Evolutionary conservation across 2,329 filamentous ascomycete genomes (phyloP).

Genomic region (Phialophora macrospora): DNA sequence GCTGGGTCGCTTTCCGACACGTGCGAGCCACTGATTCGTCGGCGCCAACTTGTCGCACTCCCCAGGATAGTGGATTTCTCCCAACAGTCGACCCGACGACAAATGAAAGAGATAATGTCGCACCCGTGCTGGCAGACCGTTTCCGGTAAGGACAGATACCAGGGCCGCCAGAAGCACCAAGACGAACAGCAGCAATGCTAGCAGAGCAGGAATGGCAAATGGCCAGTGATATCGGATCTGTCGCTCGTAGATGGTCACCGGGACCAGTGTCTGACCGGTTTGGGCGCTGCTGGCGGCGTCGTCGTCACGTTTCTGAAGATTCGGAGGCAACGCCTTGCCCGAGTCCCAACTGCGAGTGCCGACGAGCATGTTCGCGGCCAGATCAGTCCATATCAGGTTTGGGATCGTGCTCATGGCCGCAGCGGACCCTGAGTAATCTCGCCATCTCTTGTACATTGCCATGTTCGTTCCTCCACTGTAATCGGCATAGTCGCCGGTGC

Average conservation of each 20-base stretch:
- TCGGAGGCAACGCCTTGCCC: conserved; percentile 15
- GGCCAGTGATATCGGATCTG: conserved; percentile 44
- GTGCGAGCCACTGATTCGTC: conserved; percentile 29
- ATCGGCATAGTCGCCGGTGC: conserved; percentile 15
- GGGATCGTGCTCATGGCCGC: conserved; percentile 45
- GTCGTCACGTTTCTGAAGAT: conserved; percentile 29
- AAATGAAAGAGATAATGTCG: conserved; percentile 31
- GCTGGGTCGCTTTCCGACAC: conserved; percentile 25
- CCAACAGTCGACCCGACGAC: conserved; percentile 26
- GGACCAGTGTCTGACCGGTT: conserved; percentile 22
- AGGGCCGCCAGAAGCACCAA: conserved; percentile 46
- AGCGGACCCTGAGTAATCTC: conserved; percentile 43
- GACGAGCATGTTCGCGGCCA: conserved; percentile 51
- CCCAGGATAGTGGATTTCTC: conserved; percentile 23
- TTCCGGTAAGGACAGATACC: conserved; percentile 45
- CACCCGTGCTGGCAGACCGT: conserved; percentile 22
- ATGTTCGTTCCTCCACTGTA: conserved; percentile 47
- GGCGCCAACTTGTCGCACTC: conserved; percentile 27
- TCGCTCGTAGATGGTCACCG: conserved; percentile 41
- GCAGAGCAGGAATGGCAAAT: conserved; percentile 46
- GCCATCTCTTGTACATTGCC: conserved; percentile 50
- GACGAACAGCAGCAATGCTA: conserved; percentile 47
- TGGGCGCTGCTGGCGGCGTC: conserved; percentile 18
- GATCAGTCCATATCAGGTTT: conserved; percentile 55
- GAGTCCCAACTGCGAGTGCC: conserved; percentile 44